phyloP scores from a whole-genome alignment of 2,329 filamentous ascomycete species.

The Chaetomium sp. region DNA sequence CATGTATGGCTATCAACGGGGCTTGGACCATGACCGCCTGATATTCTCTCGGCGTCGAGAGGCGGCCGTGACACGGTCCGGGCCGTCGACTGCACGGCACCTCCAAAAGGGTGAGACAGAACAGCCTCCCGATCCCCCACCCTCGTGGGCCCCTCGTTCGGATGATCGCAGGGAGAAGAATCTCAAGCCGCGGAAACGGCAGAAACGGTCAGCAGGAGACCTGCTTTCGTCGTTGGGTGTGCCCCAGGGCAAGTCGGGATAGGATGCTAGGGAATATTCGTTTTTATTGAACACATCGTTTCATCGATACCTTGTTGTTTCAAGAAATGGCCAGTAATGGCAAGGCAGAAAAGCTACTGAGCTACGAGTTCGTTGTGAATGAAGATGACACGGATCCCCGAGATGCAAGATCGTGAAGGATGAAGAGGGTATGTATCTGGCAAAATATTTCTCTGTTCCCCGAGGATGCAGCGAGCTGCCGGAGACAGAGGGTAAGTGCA shows the following conservation, averaged over 20 bases:
- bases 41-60: constrained; percentile 14
- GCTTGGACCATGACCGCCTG: neutral
- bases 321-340: neutral
- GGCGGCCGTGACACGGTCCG: neutral
- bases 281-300: neutral
- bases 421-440: constrained; percentile 36
- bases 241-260: neutral
- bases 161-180: constrained; percentile 2
- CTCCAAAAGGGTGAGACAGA: neutral
- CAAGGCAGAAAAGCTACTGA: neutral
- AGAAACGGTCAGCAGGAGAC: constrained; percentile 3
- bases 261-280: neutral
- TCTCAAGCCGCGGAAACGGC: constrained; percentile 13
- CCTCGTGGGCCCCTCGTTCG: neutral
- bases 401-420: neutral
- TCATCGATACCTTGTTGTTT: neutral
- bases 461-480: constrained; percentile 35
- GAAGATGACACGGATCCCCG: neutral
- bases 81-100: neutral
- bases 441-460: constrained; percentile 43
- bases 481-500: constrained; percentile 55
- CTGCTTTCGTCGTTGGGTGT: neutral
- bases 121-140: neutral
- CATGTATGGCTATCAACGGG: too few species aligned
- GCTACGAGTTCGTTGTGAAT: neutral